Evolutionary conservation across 2,329 filamentous ascomycete species (phyloP).

Genomic region (Fusarium armeniacum): DNA sequence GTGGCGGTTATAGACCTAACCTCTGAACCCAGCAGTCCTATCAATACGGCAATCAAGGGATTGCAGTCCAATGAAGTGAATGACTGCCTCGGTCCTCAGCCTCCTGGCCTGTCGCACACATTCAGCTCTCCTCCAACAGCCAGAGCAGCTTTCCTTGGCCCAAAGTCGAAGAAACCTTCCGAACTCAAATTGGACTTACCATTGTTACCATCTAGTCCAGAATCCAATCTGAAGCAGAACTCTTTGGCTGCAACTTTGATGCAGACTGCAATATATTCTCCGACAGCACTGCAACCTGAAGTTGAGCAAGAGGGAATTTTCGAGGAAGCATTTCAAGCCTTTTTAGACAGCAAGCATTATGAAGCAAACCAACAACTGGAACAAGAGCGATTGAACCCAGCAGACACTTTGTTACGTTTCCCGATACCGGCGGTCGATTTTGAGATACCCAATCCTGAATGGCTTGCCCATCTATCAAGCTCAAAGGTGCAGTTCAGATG

Average conservation of each 20-base stretch:
- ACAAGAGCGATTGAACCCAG: constrained; percentile 50
- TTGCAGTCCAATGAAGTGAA: constrained; percentile 22
- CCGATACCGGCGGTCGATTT: constrained; percentile 51
- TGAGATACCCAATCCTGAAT: constrained; percentile 42
- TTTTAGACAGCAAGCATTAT: constrained; percentile 39
- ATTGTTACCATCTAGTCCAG: constrained; percentile 39
- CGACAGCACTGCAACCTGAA: not conserved
- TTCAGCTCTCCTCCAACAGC: constrained; percentile 33
- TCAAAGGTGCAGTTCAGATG: constrained; percentile 48
- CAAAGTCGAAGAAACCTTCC: constrained; percentile 2
- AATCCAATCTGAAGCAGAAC: not conserved
- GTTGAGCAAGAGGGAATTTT: constrained; percentile 30
- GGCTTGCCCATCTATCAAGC: constrained; percentile 35
- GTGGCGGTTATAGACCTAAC: constrained; percentile 49
- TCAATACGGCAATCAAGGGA: not conserved
- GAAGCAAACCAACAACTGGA: constrained; percentile 35
- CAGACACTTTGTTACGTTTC: constrained; percentile 49
- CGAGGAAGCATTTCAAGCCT: constrained; percentile 44
- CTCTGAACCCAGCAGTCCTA: constrained; percentile 52
- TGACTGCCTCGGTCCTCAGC: constrained; percentile 44
- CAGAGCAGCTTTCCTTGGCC: constrained; percentile 4
- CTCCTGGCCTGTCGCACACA: constrained; percentile 19
- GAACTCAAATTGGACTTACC: constrained; percentile 47
- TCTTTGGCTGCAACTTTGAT: not conserved
- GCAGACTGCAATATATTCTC: not conserved